phyloP scores from a whole-genome alignment of 1,284 basidiomycete genomes.

The Ceratobasidium sp. region DNA sequence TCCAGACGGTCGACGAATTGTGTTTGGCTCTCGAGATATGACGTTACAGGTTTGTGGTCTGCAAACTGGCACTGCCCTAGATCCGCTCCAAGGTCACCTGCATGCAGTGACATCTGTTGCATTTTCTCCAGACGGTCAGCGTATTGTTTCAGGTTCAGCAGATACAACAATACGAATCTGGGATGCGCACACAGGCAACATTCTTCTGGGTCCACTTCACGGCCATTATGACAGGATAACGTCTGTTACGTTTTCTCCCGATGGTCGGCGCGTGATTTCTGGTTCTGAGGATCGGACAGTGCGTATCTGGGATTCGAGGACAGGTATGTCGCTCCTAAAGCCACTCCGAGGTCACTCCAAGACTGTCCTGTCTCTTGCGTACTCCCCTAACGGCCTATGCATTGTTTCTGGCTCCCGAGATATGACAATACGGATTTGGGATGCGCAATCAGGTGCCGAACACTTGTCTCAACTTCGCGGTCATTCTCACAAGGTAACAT shows the following conservation, averaged over 20 bases:
- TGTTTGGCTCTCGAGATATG: not conserved
- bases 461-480: not conserved
- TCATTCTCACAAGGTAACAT: constrained; percentile 1
- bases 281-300: constrained; percentile 87
- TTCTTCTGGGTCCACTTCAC: constrained; percentile 68
- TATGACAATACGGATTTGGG: constrained; percentile 90
- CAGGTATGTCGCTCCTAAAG: constrained; percentile 75
- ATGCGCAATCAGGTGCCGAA: constrained; percentile 56
- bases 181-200: constrained; percentile 77
- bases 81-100: constrained; percentile 74
- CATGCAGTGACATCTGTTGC: constrained; percentile 93
- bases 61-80: not conserved
- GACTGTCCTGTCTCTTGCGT: constrained; percentile 86
- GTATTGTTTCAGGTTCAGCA: constrained; percentile 86
- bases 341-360: constrained; percentile 84
- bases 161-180: constrained; percentile 90
- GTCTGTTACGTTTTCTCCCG: constrained; percentile 83
- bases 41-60: constrained; percentile 34
- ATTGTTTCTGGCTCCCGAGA: constrained; percentile 88
- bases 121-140: constrained; percentile 82
- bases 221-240: constrained; percentile 79
- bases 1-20: constrained; percentile 23
- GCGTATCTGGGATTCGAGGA: constrained; percentile 86
- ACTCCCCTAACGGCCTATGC: constrained; percentile 84
- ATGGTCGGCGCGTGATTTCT: constrained; percentile 83